A percentile compares a stretch with the other conserved stretches of the same genome.
These are phyloP conservation scores for Collariella sp. DNA, from an alignment of 495 filamentous ascomycete genomes.

Conservation along the genomic window DNA sequence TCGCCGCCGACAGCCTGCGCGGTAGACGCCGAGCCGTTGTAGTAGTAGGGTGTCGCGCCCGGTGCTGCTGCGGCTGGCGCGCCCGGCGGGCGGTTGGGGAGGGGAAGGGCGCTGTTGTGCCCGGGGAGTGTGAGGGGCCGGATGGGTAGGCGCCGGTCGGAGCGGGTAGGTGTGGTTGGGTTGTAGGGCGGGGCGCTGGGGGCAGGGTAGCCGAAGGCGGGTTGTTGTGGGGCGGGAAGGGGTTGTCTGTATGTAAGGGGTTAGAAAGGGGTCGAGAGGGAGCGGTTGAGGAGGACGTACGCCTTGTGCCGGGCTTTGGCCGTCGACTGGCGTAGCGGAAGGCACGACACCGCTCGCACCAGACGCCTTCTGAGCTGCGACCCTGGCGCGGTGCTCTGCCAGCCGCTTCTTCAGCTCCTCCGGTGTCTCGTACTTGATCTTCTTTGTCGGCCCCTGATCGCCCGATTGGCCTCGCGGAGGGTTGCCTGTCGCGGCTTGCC, in stretches of 20 bases:
- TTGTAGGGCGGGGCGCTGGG: constrained; percentile 25
- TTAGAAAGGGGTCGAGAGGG: background rate
- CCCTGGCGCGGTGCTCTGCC: constrained; percentile 68
- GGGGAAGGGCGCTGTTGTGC: constrained; percentile 22
- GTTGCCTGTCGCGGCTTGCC: constrained; percentile 75
- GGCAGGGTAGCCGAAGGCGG: constrained; percentile 27
- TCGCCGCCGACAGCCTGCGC: constrained; percentile 22
- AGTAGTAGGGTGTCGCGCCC: constrained; percentile 11
- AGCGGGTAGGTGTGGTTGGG: constrained; percentile 29
- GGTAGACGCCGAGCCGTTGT: constrained; percentile 15
- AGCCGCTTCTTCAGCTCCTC: constrained; percentile 76
- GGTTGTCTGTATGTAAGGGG: constrained; percentile 23
- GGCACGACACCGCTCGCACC: constrained; percentile 20
- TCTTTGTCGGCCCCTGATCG: constrained; percentile 55
- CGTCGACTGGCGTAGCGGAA: constrained; percentile 45
- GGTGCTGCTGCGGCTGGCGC: constrained; percentile 5
- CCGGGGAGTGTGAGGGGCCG: constrained; percentile 17
- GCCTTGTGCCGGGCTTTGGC: constrained; percentile 46
- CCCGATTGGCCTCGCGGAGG: constrained; percentile 51
- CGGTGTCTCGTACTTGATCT: constrained; percentile 66
- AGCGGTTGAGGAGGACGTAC: constrained; percentile 29
- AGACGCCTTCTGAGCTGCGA: constrained; percentile 48
- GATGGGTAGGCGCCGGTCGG: constrained; percentile 25
- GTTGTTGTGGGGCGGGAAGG: constrained; percentile 38
- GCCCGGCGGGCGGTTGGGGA: constrained; percentile 36